Evolutionary conservation across 495 filamentous ascomycete species (phyloP).

Genomic region (Aspergillus avenaceus): DNA sequence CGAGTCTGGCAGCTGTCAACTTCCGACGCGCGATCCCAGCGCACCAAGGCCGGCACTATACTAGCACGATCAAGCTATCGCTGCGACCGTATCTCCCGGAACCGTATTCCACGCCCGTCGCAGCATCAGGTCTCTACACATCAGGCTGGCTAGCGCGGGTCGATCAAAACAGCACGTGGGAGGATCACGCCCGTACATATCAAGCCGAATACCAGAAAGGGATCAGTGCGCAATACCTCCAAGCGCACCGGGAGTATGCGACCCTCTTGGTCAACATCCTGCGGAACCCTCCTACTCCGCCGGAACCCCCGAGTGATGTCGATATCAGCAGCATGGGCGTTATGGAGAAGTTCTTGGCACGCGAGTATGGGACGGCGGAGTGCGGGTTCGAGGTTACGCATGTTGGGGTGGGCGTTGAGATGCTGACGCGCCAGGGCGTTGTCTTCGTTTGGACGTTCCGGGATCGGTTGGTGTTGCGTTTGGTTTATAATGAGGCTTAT

Average conservation of each 20-base stretch:
- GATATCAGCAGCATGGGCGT: slow-evolving; percentile 27
- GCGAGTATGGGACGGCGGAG: slow-evolving; percentile 18
- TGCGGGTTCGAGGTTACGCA: slow-evolving; percentile 16
- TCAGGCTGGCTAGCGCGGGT: slow-evolving; percentile 21
- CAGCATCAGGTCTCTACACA: slow-evolving; percentile 24
- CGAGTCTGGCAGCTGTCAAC: slow-evolving; percentile 21
- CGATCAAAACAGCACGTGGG: slow-evolving; percentile 17
- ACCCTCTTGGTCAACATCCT: slow-evolving; percentile 9
- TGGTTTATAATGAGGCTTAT: slow-evolving; percentile 31
- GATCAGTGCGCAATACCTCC: slow-evolving; percentile 16
- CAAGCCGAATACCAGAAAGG: slow-evolving; percentile 21
- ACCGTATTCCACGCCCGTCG: slow-evolving; percentile 20
- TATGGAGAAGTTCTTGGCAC: slow-evolving; percentile 19
- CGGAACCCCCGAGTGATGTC: slow-evolving; percentile 21
- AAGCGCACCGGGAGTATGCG: slow-evolving; percentile 26
- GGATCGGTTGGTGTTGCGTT: slow-evolving; percentile 18
- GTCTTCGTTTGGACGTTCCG: slow-evolving; percentile 25
- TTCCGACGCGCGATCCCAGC: slow-evolving; percentile 15
- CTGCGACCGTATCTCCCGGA: slow-evolving; percentile 23
- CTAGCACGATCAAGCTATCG: slow-evolving; percentile 28
- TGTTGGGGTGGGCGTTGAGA: slow-evolving; percentile 21
- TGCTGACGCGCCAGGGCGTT: slow-evolving; percentile 16
- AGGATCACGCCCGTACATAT: slow-evolving; percentile 23
- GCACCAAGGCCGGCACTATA: slow-evolving; percentile 20
- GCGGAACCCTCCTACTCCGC: slow-evolving; percentile 6